Base-by-base conservation (phyloP, 1,284 basidiomycete species). In the Taiwanofungus camphoratus region DNA sequence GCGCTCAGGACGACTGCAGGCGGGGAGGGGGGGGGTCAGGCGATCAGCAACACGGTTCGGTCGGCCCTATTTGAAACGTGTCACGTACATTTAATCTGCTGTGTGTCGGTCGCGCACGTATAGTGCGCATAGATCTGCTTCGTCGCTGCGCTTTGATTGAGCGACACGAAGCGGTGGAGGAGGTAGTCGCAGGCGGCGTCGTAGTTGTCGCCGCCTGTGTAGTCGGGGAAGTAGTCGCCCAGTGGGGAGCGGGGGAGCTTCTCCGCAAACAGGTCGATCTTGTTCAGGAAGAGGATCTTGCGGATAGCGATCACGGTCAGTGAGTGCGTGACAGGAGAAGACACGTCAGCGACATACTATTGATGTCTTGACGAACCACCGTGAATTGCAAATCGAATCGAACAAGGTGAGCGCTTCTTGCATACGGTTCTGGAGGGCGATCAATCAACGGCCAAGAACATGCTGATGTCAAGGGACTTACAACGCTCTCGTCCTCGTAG, bases 191-290 rank as follows among this genome's bases (percentile, higher is more conserved):
- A 92, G 11, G 91, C 91, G 18, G 79, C 74, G 55, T 93, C 89
- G 62, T 93, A 93, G 67, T 85, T 84, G 57, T 86, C 77, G 9
- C 88, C 89, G 36, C 89, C 88, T 16, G 59, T 66, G 67, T 82
- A 92, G 58, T 87, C 84, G 6, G 90, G 87, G 81, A 97, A 97
- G 69, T 92, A 95, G 62, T 90, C 81, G 20, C 77, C 77, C 42
- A 97, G 68, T 36, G 93, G 93, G 38, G 91, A 94, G 42, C 81
- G 71, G 1, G 88, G 87, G 4, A 98, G 75, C 65, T 97, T 98
- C 64, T 93, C 91, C 12, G 88, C 85, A 69, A 99, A 97, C 43
- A 98, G 69, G 67, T 98, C 94, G 61, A 96, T 96, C 79, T 95
- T 94, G 78, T 95, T 93, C 54, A 93, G 67, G 80, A 93, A 92